phyloP scores from a whole-genome alignment of 2,329 filamentous ascomycete genomes.

The Magnaporthiopsis incrustans region DNA sequence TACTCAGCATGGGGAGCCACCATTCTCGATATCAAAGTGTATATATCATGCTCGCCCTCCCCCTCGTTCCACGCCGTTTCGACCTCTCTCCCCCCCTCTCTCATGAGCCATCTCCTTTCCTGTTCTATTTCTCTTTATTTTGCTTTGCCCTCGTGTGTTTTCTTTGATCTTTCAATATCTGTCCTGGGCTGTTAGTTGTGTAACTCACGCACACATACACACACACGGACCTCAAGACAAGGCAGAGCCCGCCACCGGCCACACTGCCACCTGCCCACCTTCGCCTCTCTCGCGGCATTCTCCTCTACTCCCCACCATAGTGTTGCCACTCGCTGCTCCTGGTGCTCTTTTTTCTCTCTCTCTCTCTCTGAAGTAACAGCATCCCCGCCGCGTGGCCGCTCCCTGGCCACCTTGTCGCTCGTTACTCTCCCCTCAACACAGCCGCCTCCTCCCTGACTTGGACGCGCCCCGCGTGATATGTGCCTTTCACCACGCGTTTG shows the following conservation, averaged over 20 bases:
- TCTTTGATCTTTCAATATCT: background rate
- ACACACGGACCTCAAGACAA: background rate
- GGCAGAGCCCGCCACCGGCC: background rate
- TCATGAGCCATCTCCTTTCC: background rate
- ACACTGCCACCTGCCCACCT: background rate
- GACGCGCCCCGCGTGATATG: too few species aligned
- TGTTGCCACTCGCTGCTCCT: too few species aligned
- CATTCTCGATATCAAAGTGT: background rate
- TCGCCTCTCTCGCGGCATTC: background rate
- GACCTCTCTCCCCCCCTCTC: background rate
- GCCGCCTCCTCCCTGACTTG: too few species aligned
- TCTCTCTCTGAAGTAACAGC: too few species aligned
- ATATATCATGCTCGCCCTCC: slow-evolving; percentile 6
- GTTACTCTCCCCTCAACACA: too few species aligned
- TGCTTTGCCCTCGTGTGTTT: too few species aligned
- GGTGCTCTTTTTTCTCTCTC: too few species aligned
- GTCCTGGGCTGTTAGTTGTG: background rate
- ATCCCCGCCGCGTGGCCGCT: too few species aligned
- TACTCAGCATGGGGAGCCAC: background rate
- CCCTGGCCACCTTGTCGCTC: too few species aligned
- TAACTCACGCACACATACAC: background rate
- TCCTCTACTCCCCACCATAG: too few species aligned
- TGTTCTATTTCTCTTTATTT: slow-evolving; percentile 1
- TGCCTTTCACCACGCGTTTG: background rate
- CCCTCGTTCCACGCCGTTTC: background rate